Evolutionary conservation across 2,329 filamentous ascomycete species (phyloP).

Genomic region (Aspergillus sp.): DNA sequence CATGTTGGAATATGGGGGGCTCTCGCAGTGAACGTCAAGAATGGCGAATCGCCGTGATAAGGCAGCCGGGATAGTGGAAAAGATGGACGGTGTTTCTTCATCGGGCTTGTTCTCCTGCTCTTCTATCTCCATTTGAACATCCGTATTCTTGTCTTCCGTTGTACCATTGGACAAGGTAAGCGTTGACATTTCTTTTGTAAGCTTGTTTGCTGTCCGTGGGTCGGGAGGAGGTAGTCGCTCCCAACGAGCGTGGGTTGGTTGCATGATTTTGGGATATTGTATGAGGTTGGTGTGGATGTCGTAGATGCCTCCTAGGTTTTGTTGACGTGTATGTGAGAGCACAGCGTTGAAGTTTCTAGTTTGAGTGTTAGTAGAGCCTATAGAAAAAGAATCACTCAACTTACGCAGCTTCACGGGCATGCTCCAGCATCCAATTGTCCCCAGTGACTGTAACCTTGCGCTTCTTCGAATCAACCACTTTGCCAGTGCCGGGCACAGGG

Average conservation of each 20-base stretch:
- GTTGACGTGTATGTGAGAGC: conserved; percentile 69
- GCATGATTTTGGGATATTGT: conserved; percentile 85
- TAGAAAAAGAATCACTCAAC: conserved; percentile 29
- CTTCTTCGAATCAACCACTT: conserved; percentile 77
- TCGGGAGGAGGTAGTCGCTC: conserved; percentile 66
- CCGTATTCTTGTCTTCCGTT: conserved; percentile 23
- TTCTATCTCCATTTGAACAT: conserved; percentile 10
- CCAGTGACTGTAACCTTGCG: conserved; percentile 86
- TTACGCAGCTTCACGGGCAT: conserved; percentile 87
- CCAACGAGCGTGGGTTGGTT: conserved; percentile 84
- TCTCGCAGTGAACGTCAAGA: conserved; percentile 63
- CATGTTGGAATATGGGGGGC: conserved; percentile 61
- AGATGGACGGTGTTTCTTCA: conserved; percentile 47
- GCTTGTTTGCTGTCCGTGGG: conserved; percentile 29
- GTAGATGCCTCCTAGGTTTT: conserved; percentile 78
- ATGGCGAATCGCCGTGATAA: conserved; percentile 67
- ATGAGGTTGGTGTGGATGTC: conserved; percentile 92
- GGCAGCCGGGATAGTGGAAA: conserved; percentile 59
- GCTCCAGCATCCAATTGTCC: conserved; percentile 95
- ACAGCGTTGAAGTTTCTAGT: conserved; percentile 80
- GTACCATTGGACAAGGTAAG: conserved; percentile 40
- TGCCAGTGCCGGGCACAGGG: conserved; percentile 71
- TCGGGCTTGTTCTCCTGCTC: conserved; percentile 20
- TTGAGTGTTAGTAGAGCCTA: conserved; percentile 13
- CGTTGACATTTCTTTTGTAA: conserved; percentile 40